phyloP scores from a whole-genome alignment of 345 rosid genomes.

The Acer campestre region DNA sequence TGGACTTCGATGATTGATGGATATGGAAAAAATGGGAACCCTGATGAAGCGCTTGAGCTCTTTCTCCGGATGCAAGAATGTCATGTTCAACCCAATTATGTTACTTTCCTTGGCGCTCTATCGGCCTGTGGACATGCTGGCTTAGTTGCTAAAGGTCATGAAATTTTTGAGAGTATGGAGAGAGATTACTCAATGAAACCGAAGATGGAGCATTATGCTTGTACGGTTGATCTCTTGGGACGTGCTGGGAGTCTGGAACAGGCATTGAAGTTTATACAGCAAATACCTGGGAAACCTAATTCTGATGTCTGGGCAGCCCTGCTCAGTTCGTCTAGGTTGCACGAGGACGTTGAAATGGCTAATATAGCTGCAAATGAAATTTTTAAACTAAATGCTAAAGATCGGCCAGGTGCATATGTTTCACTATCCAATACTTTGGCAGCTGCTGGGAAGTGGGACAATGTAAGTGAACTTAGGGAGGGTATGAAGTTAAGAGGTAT shows the following conservation, averaged over 20 bases:
- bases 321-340: slow-evolving; percentile 75
- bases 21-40: slow-evolving; percentile 82
- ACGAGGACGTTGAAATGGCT: slow-evolving; percentile 67
- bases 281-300: slow-evolving; percentile 70
- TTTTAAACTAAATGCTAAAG: slow-evolving; percentile 62
- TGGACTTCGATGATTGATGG: slow-evolving; percentile 99
- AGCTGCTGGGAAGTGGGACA: slow-evolving; percentile 84
- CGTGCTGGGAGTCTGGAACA: slow-evolving; percentile 66
- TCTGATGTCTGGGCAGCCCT: slow-evolving; percentile 93
- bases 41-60: slow-evolving; percentile 72
- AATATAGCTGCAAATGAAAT: slow-evolving; percentile 69
- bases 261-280: slow-evolving; percentile 65
- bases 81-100: slow-evolving; percentile 58
- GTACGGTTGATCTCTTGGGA: slow-evolving; percentile 90
- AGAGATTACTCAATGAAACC: slow-evolving; percentile 66
- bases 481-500: slow-evolving; percentile 71
- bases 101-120: slow-evolving; percentile 87
- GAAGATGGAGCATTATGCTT: slow-evolving; percentile 90
- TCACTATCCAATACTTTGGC: slow-evolving; percentile 80
- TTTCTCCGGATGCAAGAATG: slow-evolving; percentile 56
- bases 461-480: slow-evolving; percentile 66
- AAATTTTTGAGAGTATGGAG: slow-evolving; percentile 81
- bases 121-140: slow-evolving; percentile 92
- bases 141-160: slow-evolving; percentile 61
- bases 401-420: slow-evolving; percentile 87